These are phyloP conservation scores for Pseudocercospora cruenta DNA, from an alignment of 2,329 filamentous ascomycete genomes.

Conservation along the genomic window DNA sequence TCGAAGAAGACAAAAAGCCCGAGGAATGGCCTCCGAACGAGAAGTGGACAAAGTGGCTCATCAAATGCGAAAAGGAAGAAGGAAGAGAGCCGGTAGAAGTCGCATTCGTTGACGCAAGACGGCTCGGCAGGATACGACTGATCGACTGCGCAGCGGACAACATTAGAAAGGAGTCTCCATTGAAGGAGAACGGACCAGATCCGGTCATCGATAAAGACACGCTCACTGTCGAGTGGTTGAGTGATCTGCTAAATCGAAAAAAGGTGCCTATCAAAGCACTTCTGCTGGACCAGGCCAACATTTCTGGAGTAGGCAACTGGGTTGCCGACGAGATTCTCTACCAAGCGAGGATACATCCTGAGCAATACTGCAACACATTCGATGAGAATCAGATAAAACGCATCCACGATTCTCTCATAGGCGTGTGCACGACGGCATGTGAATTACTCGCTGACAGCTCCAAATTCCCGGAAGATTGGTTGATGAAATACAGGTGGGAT, in stretches of 20 bases:
- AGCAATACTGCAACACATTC: slow-evolving; percentile 88
- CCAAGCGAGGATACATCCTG: slow-evolving; percentile 84
- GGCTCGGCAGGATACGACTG: slow-evolving; percentile 78
- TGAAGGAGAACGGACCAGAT: slow-evolving; percentile 92
- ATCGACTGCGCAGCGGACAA: slow-evolving; percentile 77
- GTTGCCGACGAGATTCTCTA: slow-evolving; percentile 94
- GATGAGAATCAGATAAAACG: slow-evolving; percentile 69
- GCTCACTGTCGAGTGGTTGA: slow-evolving; percentile 76
- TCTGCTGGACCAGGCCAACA: slow-evolving; percentile 81
- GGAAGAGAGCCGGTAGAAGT: slow-evolving; percentile 58
- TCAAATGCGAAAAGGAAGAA: slow-evolving; percentile 57
- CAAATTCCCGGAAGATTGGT: slow-evolving; percentile 82
- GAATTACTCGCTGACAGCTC: slow-evolving; percentile 79
- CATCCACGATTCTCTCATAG: slow-evolving; percentile 73
- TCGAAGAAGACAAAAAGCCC: slow-evolving; percentile 54
- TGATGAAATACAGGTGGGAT: slow-evolving; percentile 64
- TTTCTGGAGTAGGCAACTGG: slow-evolving; percentile 96
- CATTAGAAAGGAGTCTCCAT: slow-evolving; percentile 74
- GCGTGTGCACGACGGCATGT: slow-evolving; percentile 79
- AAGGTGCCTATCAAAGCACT: slow-evolving; percentile 88
- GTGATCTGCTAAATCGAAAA: slow-evolving; percentile 70
- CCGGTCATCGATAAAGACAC: slow-evolving; percentile 79
- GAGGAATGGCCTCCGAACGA: slow-evolving; percentile 81
- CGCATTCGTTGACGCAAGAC: slow-evolving; percentile 82
- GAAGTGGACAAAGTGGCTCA: slow-evolving; percentile 82